Percentiles rank a stretch among this genome's conserved stretches.
These are phyloP conservation scores for Exophiala mesophila DNA, from an alignment of 2,329 filamentous ascomycete species.

Conservation along the genomic window DNA sequence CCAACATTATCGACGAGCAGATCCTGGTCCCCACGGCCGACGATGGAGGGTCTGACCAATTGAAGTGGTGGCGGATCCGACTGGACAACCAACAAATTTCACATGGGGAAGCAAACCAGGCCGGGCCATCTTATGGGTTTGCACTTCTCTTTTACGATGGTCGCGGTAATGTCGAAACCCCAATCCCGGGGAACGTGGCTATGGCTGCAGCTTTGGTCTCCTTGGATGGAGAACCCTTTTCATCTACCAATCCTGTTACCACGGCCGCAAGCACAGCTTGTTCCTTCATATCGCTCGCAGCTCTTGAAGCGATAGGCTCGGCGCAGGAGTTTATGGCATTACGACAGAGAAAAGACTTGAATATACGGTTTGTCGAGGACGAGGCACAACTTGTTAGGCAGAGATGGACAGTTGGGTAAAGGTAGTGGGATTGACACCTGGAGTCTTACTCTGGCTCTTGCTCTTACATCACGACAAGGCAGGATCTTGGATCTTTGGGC, in stretches of 20 bases:
- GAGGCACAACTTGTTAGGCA: background rate
- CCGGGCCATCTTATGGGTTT: background rate
- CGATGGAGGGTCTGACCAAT: background rate
- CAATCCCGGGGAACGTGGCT: background rate
- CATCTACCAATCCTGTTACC: background rate
- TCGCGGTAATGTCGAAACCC: background rate
- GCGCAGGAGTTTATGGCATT: background rate
- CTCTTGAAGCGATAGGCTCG: background rate
- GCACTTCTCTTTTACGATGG: background rate
- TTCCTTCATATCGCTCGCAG: background rate
- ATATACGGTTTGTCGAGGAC: background rate
- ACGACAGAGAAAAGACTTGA: background rate
- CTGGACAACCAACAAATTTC: no score
- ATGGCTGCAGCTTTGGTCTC: background rate
- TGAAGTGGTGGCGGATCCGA: background rate
- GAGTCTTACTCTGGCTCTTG: no score
- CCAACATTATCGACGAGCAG: background rate
- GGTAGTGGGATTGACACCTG: no score
- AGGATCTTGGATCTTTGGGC: no score
- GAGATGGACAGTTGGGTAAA: background rate
- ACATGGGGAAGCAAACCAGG: background rate
- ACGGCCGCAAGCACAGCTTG: background rate
- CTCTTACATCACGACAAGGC: no score
- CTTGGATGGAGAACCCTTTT: no score
- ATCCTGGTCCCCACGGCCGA: background rate